Base-by-base conservation (phyloP, 768 basidiomycete species). In the Russula earlei region DNA sequence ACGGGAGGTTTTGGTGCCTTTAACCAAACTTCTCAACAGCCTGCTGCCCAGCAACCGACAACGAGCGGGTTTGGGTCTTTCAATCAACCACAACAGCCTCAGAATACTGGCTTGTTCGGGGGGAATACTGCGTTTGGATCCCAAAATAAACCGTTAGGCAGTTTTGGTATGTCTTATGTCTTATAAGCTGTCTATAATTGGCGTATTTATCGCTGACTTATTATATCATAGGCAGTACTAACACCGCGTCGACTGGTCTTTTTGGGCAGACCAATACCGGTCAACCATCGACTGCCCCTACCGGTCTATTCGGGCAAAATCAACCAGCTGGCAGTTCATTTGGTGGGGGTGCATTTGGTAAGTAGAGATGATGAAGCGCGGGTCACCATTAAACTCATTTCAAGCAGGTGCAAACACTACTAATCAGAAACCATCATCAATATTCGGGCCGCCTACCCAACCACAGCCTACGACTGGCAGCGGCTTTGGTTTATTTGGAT, bases 1-100 rank as follows among this genome's bases (percentile, higher is more conserved):
- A 45, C 63, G 20, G 65, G 64, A 15, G 59, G 48, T 3, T 62
- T 62, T 44, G 63, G 66, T 25, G 52, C 67, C 4, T 70, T 69
- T 50, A 66, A 67, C 46, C 65, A 67, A 29, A 11, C 52, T 19
- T 15, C 55, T 19, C 55, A 56, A n/a, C 62, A 52, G n/a, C 51
- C 56, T 0, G 55, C 62, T 24, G 56, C 63, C 40, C 67, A 68
- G 54, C 75, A 67, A 40, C 74, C 60, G 31, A 51, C 59, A 7
- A 12, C 61, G 10, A 44, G 52, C 10, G 61, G 52, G 5, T 68
- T 68, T 46, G 68, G 74, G 22, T 67, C 71, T 0, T 77, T 78
- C 65, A 61, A 63, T 12, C 65, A 66, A n/a, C 63, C 63, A 36
- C 60, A 62, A 42, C 62, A 57, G 27, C 59, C 46, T 12, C 65